phyloP scores from a whole-genome alignment of 805 yeast genomes.

The Nakazawaea wyomingensis region DNA sequence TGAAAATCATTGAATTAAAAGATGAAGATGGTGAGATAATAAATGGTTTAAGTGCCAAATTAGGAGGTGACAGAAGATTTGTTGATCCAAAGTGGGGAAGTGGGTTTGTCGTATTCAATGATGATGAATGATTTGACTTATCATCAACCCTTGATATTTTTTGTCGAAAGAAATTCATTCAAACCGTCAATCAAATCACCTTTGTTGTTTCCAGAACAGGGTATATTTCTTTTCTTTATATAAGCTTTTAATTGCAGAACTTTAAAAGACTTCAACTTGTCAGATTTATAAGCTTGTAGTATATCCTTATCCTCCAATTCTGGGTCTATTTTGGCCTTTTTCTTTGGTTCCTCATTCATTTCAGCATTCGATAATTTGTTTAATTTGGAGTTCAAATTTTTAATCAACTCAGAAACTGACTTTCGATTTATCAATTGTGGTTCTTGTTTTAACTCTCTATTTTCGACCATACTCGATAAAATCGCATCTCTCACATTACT shows the following conservation, averaged over 20 bases:
- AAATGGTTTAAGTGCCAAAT: not conserved
- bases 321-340: constrained; percentile 13
- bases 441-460: constrained; percentile 8
- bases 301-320: constrained; percentile 33
- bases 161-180: constrained; percentile 23
- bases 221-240: constrained; percentile 28
- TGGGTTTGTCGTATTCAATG: constrained; percentile 4
- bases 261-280: constrained; percentile 30
- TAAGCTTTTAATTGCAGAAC: constrained; percentile 38
- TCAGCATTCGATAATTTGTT: constrained; percentile 20
- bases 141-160: not conserved
- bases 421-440: constrained; percentile 9
- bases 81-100: constrained; percentile 7
- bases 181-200: constrained; percentile 40
- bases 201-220: constrained; percentile 35
- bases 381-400: constrained; percentile 18
- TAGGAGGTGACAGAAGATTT: constrained; percentile 6
- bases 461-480: constrained; percentile 7
- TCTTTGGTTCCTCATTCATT: constrained; percentile 9
- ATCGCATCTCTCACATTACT: constrained; percentile 10
- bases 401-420: constrained; percentile 13
- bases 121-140: not conserved
- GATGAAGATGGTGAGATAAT: constrained; percentile 7
- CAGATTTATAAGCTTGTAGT: constrained; percentile 36
- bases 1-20: constrained; percentile 13